Percentiles rank a stretch among this genome's conserved stretches.
Evolutionary conservation across 352 stramenopile species (phyloP).

Genomic region (Phytophthora hybrid): DNA sequence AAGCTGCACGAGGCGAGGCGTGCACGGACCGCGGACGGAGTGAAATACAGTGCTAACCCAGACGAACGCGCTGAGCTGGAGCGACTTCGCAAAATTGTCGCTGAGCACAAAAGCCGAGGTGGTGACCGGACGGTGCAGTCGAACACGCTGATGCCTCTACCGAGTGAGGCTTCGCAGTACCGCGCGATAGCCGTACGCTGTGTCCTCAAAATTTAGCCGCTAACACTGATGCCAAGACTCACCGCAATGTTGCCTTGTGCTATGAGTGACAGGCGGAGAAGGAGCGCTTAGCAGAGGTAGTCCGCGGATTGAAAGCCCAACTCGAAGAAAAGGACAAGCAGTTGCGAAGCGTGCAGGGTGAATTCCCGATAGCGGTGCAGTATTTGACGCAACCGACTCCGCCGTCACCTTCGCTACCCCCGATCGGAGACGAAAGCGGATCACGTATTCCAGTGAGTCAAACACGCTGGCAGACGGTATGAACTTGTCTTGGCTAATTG

Average conservation of each 20-base stretch:
- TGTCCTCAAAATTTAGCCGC: not conserved
- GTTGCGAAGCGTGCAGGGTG: conserved; percentile 28
- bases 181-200: conserved; percentile 55
- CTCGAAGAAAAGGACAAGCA: conserved; percentile 74
- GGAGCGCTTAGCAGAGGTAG: conserved; percentile 62
- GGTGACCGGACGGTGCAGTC: conserved; percentile 11
- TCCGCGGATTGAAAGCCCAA: conserved; percentile 61
- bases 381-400: not conserved
- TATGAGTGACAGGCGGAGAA: conserved; percentile 61
- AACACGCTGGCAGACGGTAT: not conserved
- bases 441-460: conserved; percentile 51
- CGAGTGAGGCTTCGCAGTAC: conserved; percentile 61
- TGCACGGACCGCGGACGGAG: conserved; percentile 70
- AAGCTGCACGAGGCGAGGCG: conserved; percentile 66
- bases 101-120: conserved; percentile 35
- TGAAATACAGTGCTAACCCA: conserved; percentile 25
- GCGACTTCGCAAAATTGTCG: conserved; percentile 44
- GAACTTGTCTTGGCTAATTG: not conserved
- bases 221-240: not conserved
- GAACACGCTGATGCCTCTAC: conserved; percentile 46
- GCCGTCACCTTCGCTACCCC: conserved; percentile 21
- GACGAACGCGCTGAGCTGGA: conserved; percentile 65
- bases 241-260: not conserved
- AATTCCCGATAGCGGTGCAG: not conserved
- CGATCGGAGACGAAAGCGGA: conserved; percentile 27